Evolutionary conservation across 2,329 filamentous ascomycete species (phyloP).

Genomic region (Verticillium klebahnii): DNA sequence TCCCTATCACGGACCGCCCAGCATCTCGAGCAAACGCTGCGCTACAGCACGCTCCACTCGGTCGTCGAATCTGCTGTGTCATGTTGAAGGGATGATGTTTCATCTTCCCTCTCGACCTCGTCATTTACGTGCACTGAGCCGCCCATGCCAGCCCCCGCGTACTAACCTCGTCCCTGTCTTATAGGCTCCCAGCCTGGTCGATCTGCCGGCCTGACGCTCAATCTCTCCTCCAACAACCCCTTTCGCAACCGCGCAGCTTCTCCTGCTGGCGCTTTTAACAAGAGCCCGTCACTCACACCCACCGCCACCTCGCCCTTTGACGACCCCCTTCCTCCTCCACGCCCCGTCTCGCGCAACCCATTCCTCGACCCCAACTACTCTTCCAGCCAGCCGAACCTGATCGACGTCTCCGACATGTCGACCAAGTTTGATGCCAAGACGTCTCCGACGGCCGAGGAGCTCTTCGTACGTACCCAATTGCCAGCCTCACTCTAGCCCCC

Average conservation of each 20-base stretch:
- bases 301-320: conserved; percentile 54
- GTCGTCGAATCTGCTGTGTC: conserved; percentile 35
- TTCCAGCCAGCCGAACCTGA: conserved; percentile 22
- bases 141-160: conserved; percentile 15
- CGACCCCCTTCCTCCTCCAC: conserved; percentile 43
- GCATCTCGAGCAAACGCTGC: conserved; percentile 12
- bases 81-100: conserved; percentile 42
- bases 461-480: conserved; percentile 62
- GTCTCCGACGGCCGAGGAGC: conserved; percentile 59
- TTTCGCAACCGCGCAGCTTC: conserved; percentile 70
- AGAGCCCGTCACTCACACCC: conserved; percentile 30
- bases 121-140: conserved; percentile 36
- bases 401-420: conserved; percentile 42
- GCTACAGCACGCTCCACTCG: conserved; percentile 28
- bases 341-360: conserved; percentile 68
- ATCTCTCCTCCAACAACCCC: conserved; percentile 77
- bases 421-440: conserved; percentile 37
- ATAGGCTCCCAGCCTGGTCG: conserved; percentile 35
- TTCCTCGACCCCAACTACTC: conserved; percentile 59
- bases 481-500: neutral
- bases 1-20: conserved; percentile 12
- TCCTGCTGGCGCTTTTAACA: conserved; percentile 34
- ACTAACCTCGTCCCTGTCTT: conserved; percentile 11
- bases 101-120: conserved; percentile 37
- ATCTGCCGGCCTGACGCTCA: conserved; percentile 55